Percentiles rank a stretch among this genome's conserved stretches.
phyloP scores from a whole-genome alignment of 192 early-diverging fungal genomes.

The Backusella tarrabulga region DNA sequence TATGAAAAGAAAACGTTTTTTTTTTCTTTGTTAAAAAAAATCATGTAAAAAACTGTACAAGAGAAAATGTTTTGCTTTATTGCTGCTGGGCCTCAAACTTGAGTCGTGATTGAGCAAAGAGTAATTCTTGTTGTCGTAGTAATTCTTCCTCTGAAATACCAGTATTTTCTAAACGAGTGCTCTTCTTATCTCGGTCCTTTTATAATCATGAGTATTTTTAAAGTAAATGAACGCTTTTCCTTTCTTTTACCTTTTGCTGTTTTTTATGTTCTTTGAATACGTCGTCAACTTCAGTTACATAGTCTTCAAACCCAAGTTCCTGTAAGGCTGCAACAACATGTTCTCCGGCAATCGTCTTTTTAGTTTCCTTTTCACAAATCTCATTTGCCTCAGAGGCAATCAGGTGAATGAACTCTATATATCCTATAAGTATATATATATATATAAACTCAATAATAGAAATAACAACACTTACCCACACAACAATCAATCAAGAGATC shows the following conservation, averaged over 20 bases:
- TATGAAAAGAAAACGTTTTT: not conserved
- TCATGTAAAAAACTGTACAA: not conserved
- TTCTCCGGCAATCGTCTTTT: constrained; percentile 97
- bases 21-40: not conserved
- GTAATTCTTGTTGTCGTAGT: constrained; percentile 74
- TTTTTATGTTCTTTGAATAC: constrained; percentile 89
- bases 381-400: constrained; percentile 95
- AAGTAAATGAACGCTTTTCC: not conserved
- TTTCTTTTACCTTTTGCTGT: constrained; percentile 63
- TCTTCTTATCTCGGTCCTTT: constrained; percentile 81
- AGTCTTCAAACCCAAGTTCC: constrained; percentile 91
- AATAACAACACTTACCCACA: constrained; percentile 59
- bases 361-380: constrained; percentile 92
- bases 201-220: not conserved
- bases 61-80: constrained; percentile 15
- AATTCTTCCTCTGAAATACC: constrained; percentile 87
- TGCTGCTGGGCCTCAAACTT: constrained; percentile 63
- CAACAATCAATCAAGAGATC: constrained; percentile 97
- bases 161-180: constrained; percentile 72
- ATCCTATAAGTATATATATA: not conserved
- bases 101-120: constrained; percentile 87
- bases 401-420: constrained; percentile 91
- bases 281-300: constrained; percentile 83
- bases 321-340: constrained; percentile 89
- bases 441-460: not conserved